Evolutionary conservation across 2,329 filamentous ascomycete species (phyloP), one percentile per base, ranked within the genome.

Genomic region (Tolypocladium nubicola): DNA sequence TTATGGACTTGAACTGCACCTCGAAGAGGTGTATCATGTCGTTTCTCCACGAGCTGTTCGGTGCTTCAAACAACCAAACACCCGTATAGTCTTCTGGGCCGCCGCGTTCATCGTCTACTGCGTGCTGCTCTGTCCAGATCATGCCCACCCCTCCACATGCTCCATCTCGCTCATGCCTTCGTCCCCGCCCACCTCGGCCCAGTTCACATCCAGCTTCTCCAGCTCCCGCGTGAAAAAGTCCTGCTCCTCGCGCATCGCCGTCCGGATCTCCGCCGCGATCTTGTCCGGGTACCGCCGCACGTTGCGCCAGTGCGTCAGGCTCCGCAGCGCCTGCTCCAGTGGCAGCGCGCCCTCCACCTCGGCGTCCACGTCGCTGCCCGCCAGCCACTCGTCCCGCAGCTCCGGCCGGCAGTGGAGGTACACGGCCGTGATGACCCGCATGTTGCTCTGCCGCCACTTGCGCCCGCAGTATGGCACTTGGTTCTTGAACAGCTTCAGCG

Each of bases 361-460:
- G 1, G 88, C 89, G 65, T 99, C 94, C 1, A 97, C 86, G 68
- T 97, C 92, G 59, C 87, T 88, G 6, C 93, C 93, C 0, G 89
- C 86, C 1, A 97, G 80, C 93, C 94, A 97, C 73, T 97, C 94
- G 68, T 99, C 94, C 37, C 93, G 82, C 52, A 99, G 79, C 70
- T 97, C 93, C 0, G 93, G 93, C 9, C 91, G 82, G 68, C 93
- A 96, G 73, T 96, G 90, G 53, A 99, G 79, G 71, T 97, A 99
- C 1, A 99, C 90, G 4, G 92, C 91, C 0, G 94, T 99, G 68
- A 99, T 99, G 67, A 97, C 92, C 57, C 93, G 89, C 94, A 99
- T 99, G 72, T 99, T 97, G 64, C 86, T 86, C 75, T 97, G 94
- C 16, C 94, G 86, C 94, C 94, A 99, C 75, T 99, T 99, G 49